These are phyloP conservation scores for Ophiostoma himal-ulmi DNA, from an alignment of 2,329 filamentous ascomycete species.

Conservation along the genomic window DNA sequence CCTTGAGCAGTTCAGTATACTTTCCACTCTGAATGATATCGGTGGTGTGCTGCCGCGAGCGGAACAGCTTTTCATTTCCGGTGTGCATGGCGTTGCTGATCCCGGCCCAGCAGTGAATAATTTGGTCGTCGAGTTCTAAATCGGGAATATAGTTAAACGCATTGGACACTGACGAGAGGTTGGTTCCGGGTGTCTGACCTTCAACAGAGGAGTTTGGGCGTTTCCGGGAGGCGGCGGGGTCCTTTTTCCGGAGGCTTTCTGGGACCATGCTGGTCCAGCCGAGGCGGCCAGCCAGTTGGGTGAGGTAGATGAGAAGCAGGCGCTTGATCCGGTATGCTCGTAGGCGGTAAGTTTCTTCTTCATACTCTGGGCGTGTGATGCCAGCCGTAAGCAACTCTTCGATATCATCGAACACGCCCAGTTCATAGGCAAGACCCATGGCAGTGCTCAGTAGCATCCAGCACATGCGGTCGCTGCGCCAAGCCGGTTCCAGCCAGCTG, in stretches of 20 bases:
- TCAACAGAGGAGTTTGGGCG: slow-evolving; percentile 18
- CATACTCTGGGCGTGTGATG: slow-evolving; percentile 59
- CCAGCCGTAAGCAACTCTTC: slow-evolving; percentile 60
- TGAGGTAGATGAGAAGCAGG: slow-evolving; percentile 82
- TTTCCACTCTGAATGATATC: slow-evolving; percentile 80
- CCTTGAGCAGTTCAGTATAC: slow-evolving; percentile 73
- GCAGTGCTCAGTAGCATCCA: slow-evolving; percentile 96
- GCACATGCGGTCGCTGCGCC: slow-evolving; percentile 91
- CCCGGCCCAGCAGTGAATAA: slow-evolving; percentile 85
- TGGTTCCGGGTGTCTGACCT: slow-evolving; percentile 56
- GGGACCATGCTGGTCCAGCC: slow-evolving; percentile 94
- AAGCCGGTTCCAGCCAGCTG: slow-evolving; percentile 93
- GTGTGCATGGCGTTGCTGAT: slow-evolving; percentile 90
- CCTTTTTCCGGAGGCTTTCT: slow-evolving; percentile 53
- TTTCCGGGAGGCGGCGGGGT: slow-evolving; percentile 45
- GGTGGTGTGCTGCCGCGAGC: slow-evolving; percentile 78
- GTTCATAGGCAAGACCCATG: slow-evolving; percentile 82
- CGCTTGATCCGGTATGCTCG: slow-evolving; percentile 77
- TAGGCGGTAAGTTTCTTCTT: slow-evolving; percentile 70
- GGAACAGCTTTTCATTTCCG: slow-evolving; percentile 83
- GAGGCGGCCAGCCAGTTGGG: slow-evolving; percentile 85
- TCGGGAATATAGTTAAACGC: slow-evolving; percentile 62
- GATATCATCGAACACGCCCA: slow-evolving; percentile 91
- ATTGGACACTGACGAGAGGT: slow-evolving; percentile 50
- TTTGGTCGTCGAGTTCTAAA: slow-evolving; percentile 61